Percentiles rank a stretch among this genome's conserved stretches.
These are phyloP conservation scores for Schoenoplectus triqueter DNA, from an alignment of 202 grass and related monocot species.

Conservation along the genomic window DNA sequence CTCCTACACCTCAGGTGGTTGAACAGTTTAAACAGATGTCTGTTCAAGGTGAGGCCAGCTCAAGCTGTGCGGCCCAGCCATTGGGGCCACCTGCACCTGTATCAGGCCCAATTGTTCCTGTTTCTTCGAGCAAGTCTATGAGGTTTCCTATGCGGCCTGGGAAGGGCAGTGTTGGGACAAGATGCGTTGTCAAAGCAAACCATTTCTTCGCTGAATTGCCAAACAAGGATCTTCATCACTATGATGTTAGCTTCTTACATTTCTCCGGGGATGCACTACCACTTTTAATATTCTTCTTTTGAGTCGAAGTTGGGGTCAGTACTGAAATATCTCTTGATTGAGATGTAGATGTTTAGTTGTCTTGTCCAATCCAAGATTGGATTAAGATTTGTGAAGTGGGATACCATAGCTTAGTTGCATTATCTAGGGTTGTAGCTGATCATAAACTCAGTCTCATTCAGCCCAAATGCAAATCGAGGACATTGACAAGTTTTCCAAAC, in stretches of 20 bases:
- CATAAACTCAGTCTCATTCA: conserved; percentile 7
- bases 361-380: not conserved
- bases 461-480: not conserved
- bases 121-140: conserved; percentile 47
- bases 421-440: not conserved
- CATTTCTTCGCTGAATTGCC: conserved; percentile 78
- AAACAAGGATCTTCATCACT: conserved; percentile 80
- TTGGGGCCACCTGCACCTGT: conserved; percentile 32
- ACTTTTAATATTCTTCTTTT: not conserved
- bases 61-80: conserved; percentile 43
- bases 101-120: conserved; percentile 24
- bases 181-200: conserved; percentile 79
- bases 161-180: conserved; percentile 62
- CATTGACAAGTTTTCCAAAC: not conserved
- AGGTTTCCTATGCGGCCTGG: conserved; percentile 69
- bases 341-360: not conserved
- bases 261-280: not conserved
- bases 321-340: not conserved
- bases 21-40: conserved; percentile 52
- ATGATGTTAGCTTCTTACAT: conserved; percentile 61
- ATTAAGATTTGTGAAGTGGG: not conserved
- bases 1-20: conserved; percentile 14
- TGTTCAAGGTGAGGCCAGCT: conserved; percentile 48
- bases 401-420: not conserved
- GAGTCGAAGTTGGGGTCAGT: not conserved